Base-by-base conservation (phyloP, 2,329 filamentous ascomycete genomes). In the Penicillium psychrosexuale region DNA sequence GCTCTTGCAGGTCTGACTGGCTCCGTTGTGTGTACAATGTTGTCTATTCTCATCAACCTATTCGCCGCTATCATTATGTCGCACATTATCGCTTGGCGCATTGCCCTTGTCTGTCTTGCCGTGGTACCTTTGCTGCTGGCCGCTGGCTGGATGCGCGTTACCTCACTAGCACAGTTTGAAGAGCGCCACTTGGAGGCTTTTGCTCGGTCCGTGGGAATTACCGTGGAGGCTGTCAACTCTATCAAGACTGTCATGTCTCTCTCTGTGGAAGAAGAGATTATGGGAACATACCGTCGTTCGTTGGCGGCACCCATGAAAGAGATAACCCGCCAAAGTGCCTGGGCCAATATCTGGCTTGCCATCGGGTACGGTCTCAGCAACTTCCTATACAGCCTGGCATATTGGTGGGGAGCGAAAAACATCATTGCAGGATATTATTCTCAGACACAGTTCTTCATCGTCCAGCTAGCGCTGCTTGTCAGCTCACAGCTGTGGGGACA, bases 341-440 rank as follows among this genome's bases (percentile, higher is more conserved):
- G 77, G 42, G 71, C 74, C 8, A 77, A 72, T 60, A 63, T 78
- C 19, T 77, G 74, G 69, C 68, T 77, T 42, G 75, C 76, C 3
- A 69, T 77, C 43, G 70, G 72, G 1, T 75, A 74, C 43, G 67
- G 69, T 43, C 51, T 75, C 3, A 81, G 84, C 22, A 87, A 86
- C 64, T 78, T 89, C 45, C 82, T 90, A 28, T 89, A 91, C 65
- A 85, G 86, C 0, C 81, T 91, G 51, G 85, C 87, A 0, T 91
- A 90, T 71, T 91, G 88, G 86, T 91, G 88, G 87, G 88, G 88
- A 2, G 81, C 87, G 0, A 86, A 82, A 61, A 82, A 84, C 58
- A 88, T 91, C 56, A 81, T 85, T 47, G 78, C 80, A 34, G 87
- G 87, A 7, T 73, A 83, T 52, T 87, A 87, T 61, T 81, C 81